phyloP scores from a whole-genome alignment of 805 yeast species.

The Starmerella davenportii region DNA sequence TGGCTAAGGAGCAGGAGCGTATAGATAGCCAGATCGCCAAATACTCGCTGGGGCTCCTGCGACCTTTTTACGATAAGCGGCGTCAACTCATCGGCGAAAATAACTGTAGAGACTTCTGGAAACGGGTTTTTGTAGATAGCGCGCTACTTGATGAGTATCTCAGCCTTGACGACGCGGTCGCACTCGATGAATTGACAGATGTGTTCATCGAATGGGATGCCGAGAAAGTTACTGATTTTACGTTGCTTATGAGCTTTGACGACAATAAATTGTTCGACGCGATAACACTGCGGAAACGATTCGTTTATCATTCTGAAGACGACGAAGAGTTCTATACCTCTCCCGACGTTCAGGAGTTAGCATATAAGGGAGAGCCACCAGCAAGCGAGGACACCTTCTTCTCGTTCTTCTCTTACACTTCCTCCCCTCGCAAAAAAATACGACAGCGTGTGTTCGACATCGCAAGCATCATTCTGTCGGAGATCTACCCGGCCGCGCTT shows the following conservation, averaged over 20 bases:
- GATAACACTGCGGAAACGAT: constrained; percentile 44
- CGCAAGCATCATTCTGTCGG: constrained; percentile 55
- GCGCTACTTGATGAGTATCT: constrained; percentile 64
- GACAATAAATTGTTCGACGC: constrained; percentile 31
- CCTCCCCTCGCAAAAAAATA: constrained; percentile 53
- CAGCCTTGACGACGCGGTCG: constrained; percentile 57
- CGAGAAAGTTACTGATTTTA: constrained; percentile 36
- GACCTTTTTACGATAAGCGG: constrained; percentile 41
- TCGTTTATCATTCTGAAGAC: constrained; percentile 21
- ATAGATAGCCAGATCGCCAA: constrained; percentile 13
- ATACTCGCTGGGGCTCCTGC: constrained; percentile 25
- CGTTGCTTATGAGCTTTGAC: constrained; percentile 42
- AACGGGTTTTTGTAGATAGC: constrained; percentile 61
- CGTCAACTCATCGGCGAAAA: constrained; percentile 34
- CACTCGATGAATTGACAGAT: constrained; percentile 47
- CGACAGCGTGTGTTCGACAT: constrained; percentile 48
- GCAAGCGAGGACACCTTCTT: constrained; percentile 52
- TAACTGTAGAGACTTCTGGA: constrained; percentile 61
- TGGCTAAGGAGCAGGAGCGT: constrained; percentile 10
- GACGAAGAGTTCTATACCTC: constrained; percentile 7
- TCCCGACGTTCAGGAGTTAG: constrained; percentile 36
- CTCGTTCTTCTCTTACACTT: constrained; percentile 78
- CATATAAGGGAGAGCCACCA: constrained; percentile 38
- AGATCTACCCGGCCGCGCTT: constrained; percentile 69
- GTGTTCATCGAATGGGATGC: constrained; percentile 35